Base-by-base conservation (phyloP, 768 basidiomycete genomes). In the Tylopilus plumbeoviolaceoides region DNA sequence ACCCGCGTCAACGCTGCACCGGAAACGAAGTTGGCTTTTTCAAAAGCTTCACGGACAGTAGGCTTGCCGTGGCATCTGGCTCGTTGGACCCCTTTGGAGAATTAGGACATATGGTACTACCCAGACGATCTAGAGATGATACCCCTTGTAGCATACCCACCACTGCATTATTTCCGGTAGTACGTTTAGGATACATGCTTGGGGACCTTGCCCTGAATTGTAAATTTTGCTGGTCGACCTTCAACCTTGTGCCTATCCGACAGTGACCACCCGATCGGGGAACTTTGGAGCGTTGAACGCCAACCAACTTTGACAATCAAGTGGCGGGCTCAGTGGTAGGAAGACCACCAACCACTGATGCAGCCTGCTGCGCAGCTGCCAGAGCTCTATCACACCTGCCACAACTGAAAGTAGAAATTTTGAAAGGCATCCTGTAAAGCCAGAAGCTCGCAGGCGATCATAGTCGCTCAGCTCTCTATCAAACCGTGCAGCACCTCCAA, bases 11-110 rank as follows among this genome's bases (percentile, higher is more conserved):
- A 18, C 50, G 7, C 21, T 55, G 12, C 54, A 44, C 4, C 15
- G 30, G 3, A 53, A 38, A 48, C 45, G 62, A 12, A 48, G 54
- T 18, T 56, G 61, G 61, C 18, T 70, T 0, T 36, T 63, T 23
- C 61, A 54, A 28, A 63, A 51, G 43, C 40, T 53, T 1, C 41
- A 50, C 1, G 45, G 47, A 30, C 28, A 44, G 21, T 1, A 3
- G 9, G 27, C 8, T 11, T 11, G 4, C 20, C 12, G 14, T 25
- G 38, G 7, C 6, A 18, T 39, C 1, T 38, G 15, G 38, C n/a
- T 39, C 15, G 5, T 2, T 2, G 1, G 33, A 33, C 11, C 31
- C 31, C 31, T 33, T 9, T 33, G 14, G 14, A 14, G 5, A 11
- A 4, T 36, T 36, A 5, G 15, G 15, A 35, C 10, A 6, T 3